Evolutionary conservation across 495 filamentous ascomycete genomes (phyloP).

Genomic region (Penicillium steckii): DNA sequence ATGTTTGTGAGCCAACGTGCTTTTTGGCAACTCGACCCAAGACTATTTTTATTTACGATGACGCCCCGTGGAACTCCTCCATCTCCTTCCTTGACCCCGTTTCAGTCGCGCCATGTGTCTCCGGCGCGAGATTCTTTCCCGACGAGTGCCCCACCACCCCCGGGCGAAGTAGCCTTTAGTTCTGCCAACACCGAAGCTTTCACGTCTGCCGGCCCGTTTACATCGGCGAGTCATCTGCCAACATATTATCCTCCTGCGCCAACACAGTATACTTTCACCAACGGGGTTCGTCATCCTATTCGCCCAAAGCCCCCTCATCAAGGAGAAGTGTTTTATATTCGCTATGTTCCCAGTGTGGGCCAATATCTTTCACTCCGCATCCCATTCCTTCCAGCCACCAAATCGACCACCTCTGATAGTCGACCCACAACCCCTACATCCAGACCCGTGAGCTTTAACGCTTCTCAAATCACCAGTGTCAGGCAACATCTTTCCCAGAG

Average conservation of each 20-base stretch:
- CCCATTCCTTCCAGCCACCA: conserved; percentile 46
- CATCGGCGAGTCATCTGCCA: conserved; percentile 75
- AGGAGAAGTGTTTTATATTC: conserved; percentile 85
- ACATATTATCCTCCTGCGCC: conserved; percentile 88
- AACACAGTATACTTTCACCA: conserved; percentile 75
- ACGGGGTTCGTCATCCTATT: conserved; percentile 79
- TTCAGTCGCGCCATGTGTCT: conserved; percentile 56
- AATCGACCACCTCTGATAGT: conserved; percentile 2
- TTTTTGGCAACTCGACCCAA: conserved; percentile 91
- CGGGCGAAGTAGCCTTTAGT: conserved; percentile 24
- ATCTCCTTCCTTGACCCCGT: conserved; percentile 55
- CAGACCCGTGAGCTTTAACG: conserved; percentile 26
- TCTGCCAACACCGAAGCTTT: conserved; percentile 58
- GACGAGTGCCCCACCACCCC: conserved; percentile 10
- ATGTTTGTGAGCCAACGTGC: conserved; percentile 79
- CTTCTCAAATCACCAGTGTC: conserved; percentile 24
- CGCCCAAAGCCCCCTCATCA: conserved; percentile 86
- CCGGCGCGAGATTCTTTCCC: conserved; percentile 51
- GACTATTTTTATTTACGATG: conserved; percentile 83
- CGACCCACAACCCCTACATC: conserved; percentile 21
- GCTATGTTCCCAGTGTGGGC: conserved; percentile 75
- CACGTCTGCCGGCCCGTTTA: conserved; percentile 67
- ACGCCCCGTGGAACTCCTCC: conserved; percentile 51
- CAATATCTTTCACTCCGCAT: conserved; percentile 90
- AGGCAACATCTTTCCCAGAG: conserved; percentile 29